phyloP scores from a whole-genome alignment of 1,284 basidiomycete species.

The Cryptococcus sp. region DNA sequence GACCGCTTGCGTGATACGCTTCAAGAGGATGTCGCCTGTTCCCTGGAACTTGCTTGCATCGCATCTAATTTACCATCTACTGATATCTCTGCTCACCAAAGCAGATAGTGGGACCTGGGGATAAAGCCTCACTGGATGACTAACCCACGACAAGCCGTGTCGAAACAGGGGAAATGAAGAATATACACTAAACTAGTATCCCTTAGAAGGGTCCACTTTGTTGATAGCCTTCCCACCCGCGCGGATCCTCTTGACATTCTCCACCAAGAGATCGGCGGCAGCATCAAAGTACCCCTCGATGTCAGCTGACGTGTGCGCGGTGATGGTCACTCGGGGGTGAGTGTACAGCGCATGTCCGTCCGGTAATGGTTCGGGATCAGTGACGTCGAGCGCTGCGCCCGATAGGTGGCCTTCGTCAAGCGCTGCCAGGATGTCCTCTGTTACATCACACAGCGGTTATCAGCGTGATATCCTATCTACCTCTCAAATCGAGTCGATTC shows the following conservation, averaged over 20 bases:
- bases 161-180: too few relatives aligned
- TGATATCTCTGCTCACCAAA: too few relatives aligned
- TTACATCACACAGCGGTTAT: constrained; percentile 3
- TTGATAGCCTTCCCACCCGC: constrained; percentile 43
- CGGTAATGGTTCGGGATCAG: constrained; percentile 53
- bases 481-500: too few relatives aligned
- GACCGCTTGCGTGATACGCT: too few relatives aligned
- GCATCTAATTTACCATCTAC: neutral
- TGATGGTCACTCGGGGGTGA: constrained; percentile 48
- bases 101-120: too few relatives aligned
- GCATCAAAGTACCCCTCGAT: constrained; percentile 43
- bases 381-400: constrained; percentile 51
- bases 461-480: neutral
- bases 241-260: constrained; percentile 47
- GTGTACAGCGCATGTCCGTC: constrained; percentile 44
- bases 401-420: constrained; percentile 37
- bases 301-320: constrained; percentile 47
- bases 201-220: constrained; percentile 46
- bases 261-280: constrained; percentile 49
- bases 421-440: constrained; percentile 42
- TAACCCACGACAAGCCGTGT: too few relatives aligned
- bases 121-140: too few relatives aligned
- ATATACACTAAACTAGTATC: constrained; percentile 35
- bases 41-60: neutral
- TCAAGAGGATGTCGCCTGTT: neutral